Percentiles rank a stretch among this genome's conserved stretches.
phyloP scores from a whole-genome alignment of 345 rosid species.

The Litchi chinensis region DNA sequence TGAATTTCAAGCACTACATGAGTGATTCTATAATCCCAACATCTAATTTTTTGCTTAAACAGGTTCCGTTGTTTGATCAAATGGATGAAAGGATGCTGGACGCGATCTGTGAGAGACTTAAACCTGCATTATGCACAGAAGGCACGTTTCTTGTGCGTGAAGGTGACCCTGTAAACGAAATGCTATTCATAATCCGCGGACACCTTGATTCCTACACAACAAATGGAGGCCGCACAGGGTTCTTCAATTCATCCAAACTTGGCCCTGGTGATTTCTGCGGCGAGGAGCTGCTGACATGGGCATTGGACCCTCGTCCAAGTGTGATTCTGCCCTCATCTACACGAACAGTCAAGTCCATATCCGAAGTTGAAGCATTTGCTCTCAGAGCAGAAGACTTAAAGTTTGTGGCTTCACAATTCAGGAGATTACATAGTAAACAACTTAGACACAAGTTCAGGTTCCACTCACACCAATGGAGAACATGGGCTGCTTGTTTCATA shows the following conservation, averaged over 20 bases:
- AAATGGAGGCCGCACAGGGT: slow-evolving; percentile 85
- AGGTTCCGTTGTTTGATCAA: slow-evolving; percentile 75
- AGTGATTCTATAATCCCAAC: no score
- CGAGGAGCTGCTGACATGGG: slow-evolving; percentile 89
- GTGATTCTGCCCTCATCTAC: slow-evolving; percentile 77
- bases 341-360: slow-evolving; percentile 71
- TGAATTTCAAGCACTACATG: not conserved
- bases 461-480: slow-evolving; percentile 89
- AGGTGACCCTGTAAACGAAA: slow-evolving; percentile 89
- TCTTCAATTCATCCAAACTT: slow-evolving; percentile 76
- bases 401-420: slow-evolving; percentile 78
- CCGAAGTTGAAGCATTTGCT: slow-evolving; percentile 89
- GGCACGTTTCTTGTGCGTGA: slow-evolving; percentile 79
- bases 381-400: slow-evolving; percentile 75
- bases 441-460: slow-evolving; percentile 77
- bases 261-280: slow-evolving; percentile 95
- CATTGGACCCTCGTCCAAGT: slow-evolving; percentile 70
- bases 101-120: slow-evolving; percentile 87
- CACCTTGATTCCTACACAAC: slow-evolving; percentile 88
- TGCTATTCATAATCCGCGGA: slow-evolving; percentile 90
- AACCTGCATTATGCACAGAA: slow-evolving; percentile 73
- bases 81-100: slow-evolving; percentile 96
- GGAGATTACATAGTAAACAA: slow-evolving; percentile 83
- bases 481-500: slow-evolving; percentile 88
- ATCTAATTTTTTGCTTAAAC: no score